phyloP scores from a whole-genome alignment of 768 basidiomycete genomes.

The Lepiota subincarnata region DNA sequence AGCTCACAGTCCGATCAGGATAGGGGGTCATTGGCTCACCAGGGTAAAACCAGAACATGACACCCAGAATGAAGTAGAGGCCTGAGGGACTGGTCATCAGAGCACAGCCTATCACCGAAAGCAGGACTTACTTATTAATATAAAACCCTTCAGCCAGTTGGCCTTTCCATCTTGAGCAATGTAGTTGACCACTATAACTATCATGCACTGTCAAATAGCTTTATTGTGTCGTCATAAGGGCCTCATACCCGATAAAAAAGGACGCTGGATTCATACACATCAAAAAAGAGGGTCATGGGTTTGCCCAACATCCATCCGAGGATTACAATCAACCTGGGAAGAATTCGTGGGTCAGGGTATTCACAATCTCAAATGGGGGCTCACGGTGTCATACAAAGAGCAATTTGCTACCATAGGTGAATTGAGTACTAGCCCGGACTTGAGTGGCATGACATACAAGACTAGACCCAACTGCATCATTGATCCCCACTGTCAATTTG shows the following conservation, averaged over 20 bases:
- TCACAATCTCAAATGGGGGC: conserved; percentile 17
- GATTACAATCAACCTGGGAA: conserved; percentile 60
- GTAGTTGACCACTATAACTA: conserved; percentile 79
- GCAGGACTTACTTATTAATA: conserved; percentile 33
- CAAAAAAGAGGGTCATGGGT: conserved; percentile 77
- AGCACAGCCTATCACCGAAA: background rate
- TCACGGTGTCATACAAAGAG: conserved; percentile 81
- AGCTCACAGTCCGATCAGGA: background rate
- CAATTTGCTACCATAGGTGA: conserved; percentile 58
- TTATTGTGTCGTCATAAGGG: background rate
- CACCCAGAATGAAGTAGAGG: conserved; percentile 67
- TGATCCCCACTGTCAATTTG: conserved; percentile 82
- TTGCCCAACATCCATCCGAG: conserved; percentile 83
- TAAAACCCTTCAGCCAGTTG: conserved; percentile 78
- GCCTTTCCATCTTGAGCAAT: conserved; percentile 78
- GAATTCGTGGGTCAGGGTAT: background rate
- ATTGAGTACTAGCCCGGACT: background rate
- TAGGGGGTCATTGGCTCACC: conserved; percentile 22
- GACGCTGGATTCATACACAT: conserved; percentile 80
- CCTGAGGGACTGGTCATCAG: conserved; percentile 28
- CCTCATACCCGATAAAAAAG: conserved; percentile 38
- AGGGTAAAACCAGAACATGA: conserved; percentile 64
- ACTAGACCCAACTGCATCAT: conserved; percentile 88
- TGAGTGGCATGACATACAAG: conserved; percentile 46
- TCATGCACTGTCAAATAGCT: background rate